These are phyloP conservation scores for Dactylonectria macrodidyma DNA, from an alignment of 2,329 filamentous ascomycete species.

Conservation along the genomic window DNA sequence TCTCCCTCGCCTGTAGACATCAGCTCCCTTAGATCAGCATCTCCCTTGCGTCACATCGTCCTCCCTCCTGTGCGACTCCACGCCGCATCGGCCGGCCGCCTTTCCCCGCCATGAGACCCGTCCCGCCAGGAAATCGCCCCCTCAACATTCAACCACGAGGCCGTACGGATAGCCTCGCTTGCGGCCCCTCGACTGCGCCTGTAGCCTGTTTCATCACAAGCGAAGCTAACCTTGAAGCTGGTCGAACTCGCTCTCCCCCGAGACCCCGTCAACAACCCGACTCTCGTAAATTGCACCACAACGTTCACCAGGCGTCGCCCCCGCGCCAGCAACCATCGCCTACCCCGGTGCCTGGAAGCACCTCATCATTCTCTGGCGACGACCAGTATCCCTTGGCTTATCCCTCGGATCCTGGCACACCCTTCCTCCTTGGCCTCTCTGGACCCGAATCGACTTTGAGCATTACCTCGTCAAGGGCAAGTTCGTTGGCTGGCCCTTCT, in stretches of 20 bases:
- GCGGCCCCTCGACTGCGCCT: constrained; percentile 42
- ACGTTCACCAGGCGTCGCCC: constrained; percentile 37
- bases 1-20: not conserved
- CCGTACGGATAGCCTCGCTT: constrained; percentile 40
- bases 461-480: constrained; percentile 65
- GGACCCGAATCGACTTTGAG: constrained; percentile 57
- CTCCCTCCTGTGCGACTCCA: not conserved
- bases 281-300: constrained; percentile 41
- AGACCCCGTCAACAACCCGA: constrained; percentile 41
- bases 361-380: constrained; percentile 35
- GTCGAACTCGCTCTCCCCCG: constrained; percentile 43
- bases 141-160: constrained; percentile 38
- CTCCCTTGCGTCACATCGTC: not conserved
- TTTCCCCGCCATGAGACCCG: constrained; percentile 46
- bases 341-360: constrained; percentile 30
- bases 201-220: constrained; percentile 55
- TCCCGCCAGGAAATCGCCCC: constrained; percentile 41
- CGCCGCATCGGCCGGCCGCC: constrained; percentile 21
- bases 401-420: constrained; percentile 47
- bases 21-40: constrained; percentile 22
- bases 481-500: constrained; percentile 64
- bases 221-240: constrained; percentile 51
- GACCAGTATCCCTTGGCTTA: constrained; percentile 39
- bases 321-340: constrained; percentile 39
- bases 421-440: constrained; percentile 45